These are phyloP conservation scores for Cadophora sp. DNA, from an alignment of 2,329 filamentous ascomycete species.

Conservation along the genomic window DNA sequence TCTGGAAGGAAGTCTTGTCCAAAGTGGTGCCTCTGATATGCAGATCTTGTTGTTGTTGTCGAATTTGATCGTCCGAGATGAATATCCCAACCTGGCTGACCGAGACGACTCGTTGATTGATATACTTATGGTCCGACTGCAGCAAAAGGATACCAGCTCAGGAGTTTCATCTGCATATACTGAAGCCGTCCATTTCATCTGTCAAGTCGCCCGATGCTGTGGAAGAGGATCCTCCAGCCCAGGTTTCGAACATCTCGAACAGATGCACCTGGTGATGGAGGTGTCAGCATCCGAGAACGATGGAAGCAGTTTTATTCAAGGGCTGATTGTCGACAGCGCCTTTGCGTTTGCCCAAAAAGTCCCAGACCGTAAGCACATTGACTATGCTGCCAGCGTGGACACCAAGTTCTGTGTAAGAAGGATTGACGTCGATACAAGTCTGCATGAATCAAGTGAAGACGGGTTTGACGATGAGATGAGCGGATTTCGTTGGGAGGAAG, in stretches of 20 bases:
- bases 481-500: slow-evolving; percentile 60
- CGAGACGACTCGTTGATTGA: slow-evolving; percentile 15
- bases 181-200: slow-evolving; percentile 47
- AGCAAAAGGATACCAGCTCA: background rate
- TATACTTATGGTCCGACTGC: slow-evolving; percentile 24
- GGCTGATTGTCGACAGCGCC: slow-evolving; percentile 45
- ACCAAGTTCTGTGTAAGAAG: slow-evolving; percentile 31
- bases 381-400: slow-evolving; percentile 43
- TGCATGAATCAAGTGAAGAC: background rate
- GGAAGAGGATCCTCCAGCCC: slow-evolving; percentile 49
- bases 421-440: slow-evolving; percentile 16
- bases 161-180: slow-evolving; percentile 23
- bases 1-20: slow-evolving; percentile 29
- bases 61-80: slow-evolving; percentile 23
- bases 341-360: slow-evolving; percentile 43
- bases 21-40: slow-evolving; percentile 1
- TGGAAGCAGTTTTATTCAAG: slow-evolving; percentile 31
- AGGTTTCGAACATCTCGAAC: slow-evolving; percentile 48
- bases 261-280: slow-evolving; percentile 11
- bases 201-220: slow-evolving; percentile 56
- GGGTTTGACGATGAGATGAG: slow-evolving; percentile 21
- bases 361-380: slow-evolving; percentile 40
- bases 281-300: slow-evolving; percentile 41
- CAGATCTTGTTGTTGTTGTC: slow-evolving; percentile 35
- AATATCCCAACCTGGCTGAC: background rate